phyloP scores from a whole-genome alignment of 495 filamentous ascomycete species.

The Physcia stellaris region DNA sequence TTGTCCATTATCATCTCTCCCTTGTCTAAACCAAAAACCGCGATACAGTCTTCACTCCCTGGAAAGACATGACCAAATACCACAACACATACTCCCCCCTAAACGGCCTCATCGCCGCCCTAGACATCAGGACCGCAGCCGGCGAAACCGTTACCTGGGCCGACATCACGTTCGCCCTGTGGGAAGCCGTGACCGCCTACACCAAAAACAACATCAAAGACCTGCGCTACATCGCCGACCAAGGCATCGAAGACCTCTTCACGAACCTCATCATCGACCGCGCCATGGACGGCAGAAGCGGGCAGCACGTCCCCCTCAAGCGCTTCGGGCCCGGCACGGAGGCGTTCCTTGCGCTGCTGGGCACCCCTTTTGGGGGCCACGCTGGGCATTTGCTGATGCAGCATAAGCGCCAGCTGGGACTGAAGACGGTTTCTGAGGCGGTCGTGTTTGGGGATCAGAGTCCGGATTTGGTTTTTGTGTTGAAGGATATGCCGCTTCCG shows the following conservation, averaged over 20 bases:
- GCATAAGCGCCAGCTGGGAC: conserved; percentile 2
- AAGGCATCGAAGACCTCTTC: not conserved
- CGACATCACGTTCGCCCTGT: conserved; percentile 1
- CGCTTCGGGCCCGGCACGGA: not conserved
- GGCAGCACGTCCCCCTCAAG: not conserved
- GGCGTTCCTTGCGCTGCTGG: not conserved
- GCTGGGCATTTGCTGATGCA: conserved; percentile 2
- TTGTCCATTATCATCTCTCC: no score
- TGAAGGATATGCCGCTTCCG: not conserved
- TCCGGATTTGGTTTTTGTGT: not conserved
- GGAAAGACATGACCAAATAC: not conserved
- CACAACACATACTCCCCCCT: not conserved
- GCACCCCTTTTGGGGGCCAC: not conserved
- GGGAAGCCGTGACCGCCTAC: conserved; percentile 1
- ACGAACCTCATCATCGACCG: conserved; percentile 1
- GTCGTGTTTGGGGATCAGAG: not conserved
- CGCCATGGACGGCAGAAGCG: not conserved
- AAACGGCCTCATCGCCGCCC: conserved; percentile 1
- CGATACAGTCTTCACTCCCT: not conserved
- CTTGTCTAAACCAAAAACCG: not conserved
- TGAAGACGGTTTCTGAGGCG: not conserved
- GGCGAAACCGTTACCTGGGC: not conserved
- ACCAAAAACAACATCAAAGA: not conserved
- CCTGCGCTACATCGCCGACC: conserved; percentile 2
- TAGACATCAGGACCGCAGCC: not conserved